Evolutionary conservation across 352 stramenopile genomes (phyloP).

Genomic region (Phytophthora sojae): DNA sequence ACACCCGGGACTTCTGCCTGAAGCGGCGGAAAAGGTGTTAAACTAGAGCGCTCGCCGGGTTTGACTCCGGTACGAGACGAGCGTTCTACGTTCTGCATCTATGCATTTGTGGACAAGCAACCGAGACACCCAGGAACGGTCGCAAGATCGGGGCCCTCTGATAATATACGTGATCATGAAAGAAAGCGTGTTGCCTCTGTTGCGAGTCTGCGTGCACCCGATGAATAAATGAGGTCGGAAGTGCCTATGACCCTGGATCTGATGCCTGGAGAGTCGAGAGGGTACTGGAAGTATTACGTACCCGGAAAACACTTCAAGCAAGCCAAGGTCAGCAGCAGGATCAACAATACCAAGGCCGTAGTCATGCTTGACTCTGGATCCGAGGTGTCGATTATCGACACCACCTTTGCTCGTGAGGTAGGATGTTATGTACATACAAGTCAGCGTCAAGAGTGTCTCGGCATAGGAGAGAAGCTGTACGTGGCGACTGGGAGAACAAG

Average conservation of each 20-base stretch:
- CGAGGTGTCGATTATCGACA: background rate
- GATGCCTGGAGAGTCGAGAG: slow-evolving; percentile 19
- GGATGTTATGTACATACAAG: no score
- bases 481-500: no score
- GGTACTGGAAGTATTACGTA: slow-evolving; percentile 28
- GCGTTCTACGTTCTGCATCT: slow-evolving; percentile 15
- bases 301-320: slow-evolving; percentile 22
- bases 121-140: background rate
- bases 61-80: slow-evolving; percentile 11
- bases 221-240: slow-evolving; percentile 10
- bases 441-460: no score
- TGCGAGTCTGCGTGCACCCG: background rate
- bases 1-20: slow-evolving; percentile 14
- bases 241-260: slow-evolving; percentile 16
- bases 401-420: background rate
- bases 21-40: slow-evolving; percentile 17
- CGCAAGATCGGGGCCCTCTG: background rate
- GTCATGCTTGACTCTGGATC: slow-evolving; percentile 23
- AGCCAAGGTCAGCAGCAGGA: no score
- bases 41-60: slow-evolving; percentile 26
- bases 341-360: slow-evolving; percentile 21
- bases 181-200: background rate
- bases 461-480: no score
- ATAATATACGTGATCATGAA: slow-evolving; percentile 23
- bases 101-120: slow-evolving; percentile 12